Evolutionary conservation across 169 alveolate species (phyloP), one percentile per base, ranked within the genome.

Genomic region (Toxoplasma gondii): DNA sequence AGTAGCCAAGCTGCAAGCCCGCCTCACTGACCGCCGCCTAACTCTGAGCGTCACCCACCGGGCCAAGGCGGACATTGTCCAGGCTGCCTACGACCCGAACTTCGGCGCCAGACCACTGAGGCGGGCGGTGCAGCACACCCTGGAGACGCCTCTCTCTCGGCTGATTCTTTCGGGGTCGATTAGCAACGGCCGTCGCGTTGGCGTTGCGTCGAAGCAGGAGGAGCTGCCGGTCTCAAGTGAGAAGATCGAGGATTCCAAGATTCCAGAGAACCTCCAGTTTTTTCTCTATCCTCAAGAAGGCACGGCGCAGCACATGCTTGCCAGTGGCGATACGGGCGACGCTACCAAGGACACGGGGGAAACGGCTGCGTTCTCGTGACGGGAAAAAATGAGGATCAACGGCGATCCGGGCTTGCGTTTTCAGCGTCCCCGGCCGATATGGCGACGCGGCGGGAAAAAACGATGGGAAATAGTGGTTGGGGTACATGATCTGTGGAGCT

Each of bases 121-220:
- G 31, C 95, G 98, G 38, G 96, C 97, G 39, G 96, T 97, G 19
- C 98, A 97, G 81, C 93, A 97, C 27, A 96, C 96, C 80, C 88
- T 97, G 34, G 98, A 96, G 91, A 93, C 97, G 5, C 97, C 94
- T 54, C 93, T 97, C 87, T 98, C 98, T 19, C 81, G 91, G 22
- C 95, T 97, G 38, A 95, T 97, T n/a, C 95, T 97, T 5, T 39
- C 90, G 34, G 90, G 70, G 0, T 16, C 24, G 7, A 41, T 82
- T 24, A 29, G 41, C 70, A 36, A 43, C 41, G 67, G 67, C 54
- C 39, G 69, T 44, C 54, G 70, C 16, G 67, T 82, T 7, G 69
- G 67, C 19, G 90, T 44, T 70, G 69, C 41, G 2, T 10, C 90
- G 90, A 24, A 19, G 19, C 39, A 41, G 7, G 90, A 82, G 36